These are phyloP conservation scores for Leucocoprinus sp. DNA, from an alignment of 768 basidiomycete species.

Conservation along the genomic window DNA sequence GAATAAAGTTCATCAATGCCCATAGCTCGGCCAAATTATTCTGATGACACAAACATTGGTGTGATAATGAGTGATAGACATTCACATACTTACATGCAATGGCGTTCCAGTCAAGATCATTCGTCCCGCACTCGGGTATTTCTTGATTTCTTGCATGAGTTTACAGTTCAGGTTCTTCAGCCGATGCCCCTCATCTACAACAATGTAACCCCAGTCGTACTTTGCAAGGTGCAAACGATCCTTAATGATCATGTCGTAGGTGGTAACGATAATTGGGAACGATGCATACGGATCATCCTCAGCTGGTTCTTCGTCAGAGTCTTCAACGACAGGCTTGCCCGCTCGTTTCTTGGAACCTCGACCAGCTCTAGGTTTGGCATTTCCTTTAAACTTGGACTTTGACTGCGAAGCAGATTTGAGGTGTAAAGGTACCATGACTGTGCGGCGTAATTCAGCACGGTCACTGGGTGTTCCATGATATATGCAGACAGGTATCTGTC, in stretches of 20 bases:
- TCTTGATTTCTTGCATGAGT: constrained; percentile 86
- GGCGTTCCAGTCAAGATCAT: constrained; percentile 97
- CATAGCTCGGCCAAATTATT: constrained; percentile 94
- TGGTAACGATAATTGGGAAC: constrained; percentile 84
- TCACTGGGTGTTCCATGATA: constrained; percentile 85
- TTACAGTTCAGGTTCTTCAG: constrained; percentile 92
- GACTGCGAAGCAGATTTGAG: constrained; percentile 10
- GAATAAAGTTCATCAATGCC: constrained; percentile 91
- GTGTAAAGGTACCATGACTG: constrained; percentile 38
- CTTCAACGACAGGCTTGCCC: constrained; percentile 14
- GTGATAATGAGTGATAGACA: not conserved
- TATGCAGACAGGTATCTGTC: constrained; percentile 79
- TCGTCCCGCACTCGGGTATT: constrained; percentile 73
- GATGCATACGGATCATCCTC: constrained; percentile 16
- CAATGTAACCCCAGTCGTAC: constrained; percentile 84
- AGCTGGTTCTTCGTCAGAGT: constrained; percentile 15
- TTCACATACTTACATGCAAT: constrained; percentile 62
- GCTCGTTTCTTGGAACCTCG: constrained; percentile 3
- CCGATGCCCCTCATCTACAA: constrained; percentile 94
- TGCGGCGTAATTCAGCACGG: constrained; percentile 69
- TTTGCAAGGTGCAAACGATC: constrained; percentile 55
- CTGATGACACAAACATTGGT: constrained; percentile 34
- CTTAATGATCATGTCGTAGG: constrained; percentile 88
- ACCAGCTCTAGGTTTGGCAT: constrained; percentile 14
- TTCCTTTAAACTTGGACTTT: constrained; percentile 13